Percentiles rank a stretch among this genome's conserved stretches.
Evolutionary conservation across 495 filamentous ascomycete species (phyloP).

Genomic region (Xylaria longipes): DNA sequence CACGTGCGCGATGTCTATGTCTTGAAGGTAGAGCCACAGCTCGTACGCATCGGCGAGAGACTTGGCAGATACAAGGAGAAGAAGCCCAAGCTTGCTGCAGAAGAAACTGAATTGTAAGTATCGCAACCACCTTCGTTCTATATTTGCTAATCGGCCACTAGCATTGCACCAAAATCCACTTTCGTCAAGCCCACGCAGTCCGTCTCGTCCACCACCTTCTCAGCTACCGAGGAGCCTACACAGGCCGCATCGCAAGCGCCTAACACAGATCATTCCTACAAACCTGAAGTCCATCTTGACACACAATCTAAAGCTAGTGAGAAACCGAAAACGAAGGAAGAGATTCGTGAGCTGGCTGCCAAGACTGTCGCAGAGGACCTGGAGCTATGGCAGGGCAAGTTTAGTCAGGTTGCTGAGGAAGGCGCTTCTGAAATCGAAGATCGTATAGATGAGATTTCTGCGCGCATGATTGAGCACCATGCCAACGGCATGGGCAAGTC

Average conservation of each 20-base stretch:
- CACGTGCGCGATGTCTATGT: slow-evolving; percentile 79
- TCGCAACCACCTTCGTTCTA: background rate
- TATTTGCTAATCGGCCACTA: slow-evolving; percentile 21
- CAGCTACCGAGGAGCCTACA: slow-evolving; percentile 13
- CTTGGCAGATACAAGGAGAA: slow-evolving; percentile 73
- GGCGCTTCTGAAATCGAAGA: slow-evolving; percentile 79
- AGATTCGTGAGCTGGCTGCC: slow-evolving; percentile 56
- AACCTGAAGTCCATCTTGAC: background rate
- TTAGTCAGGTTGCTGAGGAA: slow-evolving; percentile 79
- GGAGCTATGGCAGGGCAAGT: slow-evolving; percentile 81
- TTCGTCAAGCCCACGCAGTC: slow-evolving; percentile 50
- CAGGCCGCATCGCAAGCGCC: slow-evolving; percentile 15
- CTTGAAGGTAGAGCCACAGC: slow-evolving; percentile 92
- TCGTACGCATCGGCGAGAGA: slow-evolving; percentile 88
- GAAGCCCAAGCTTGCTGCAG: slow-evolving; percentile 25
- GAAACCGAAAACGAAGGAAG: slow-evolving; percentile 41
- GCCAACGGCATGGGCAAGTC: slow-evolving; percentile 64
- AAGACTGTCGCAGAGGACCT: slow-evolving; percentile 81
- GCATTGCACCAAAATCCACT: slow-evolving; percentile 28
- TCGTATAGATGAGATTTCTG: slow-evolving; percentile 68
- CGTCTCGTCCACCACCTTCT: slow-evolving; percentile 29
- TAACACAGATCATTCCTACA: slow-evolving; percentile 14
- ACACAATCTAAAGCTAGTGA: slow-evolving; percentile 35
- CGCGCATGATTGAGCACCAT: slow-evolving; percentile 58
- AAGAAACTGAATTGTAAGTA: slow-evolving; percentile 36